Conservation (phyloP, 2,329 filamentous ascomycete genomes). For the Corynespora cassiicola region DNA sequence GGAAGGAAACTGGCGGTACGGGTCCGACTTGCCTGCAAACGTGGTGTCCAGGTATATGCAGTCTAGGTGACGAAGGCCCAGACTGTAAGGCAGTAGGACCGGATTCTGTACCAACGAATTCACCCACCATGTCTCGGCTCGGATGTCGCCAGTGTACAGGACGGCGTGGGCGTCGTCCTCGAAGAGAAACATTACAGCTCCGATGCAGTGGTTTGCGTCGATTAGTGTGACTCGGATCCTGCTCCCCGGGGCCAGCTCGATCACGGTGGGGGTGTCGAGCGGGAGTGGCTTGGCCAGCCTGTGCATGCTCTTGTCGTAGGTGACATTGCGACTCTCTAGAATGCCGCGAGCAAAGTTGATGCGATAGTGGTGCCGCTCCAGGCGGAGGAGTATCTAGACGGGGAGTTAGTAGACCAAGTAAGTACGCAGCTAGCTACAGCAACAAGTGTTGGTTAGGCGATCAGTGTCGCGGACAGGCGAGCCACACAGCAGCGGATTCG, state of each 20-base stretch:
- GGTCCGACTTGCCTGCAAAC: constrained; percentile 63
- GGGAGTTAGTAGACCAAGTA: not conserved
- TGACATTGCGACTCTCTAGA: constrained; percentile 74
- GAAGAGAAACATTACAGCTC: constrained; percentile 91
- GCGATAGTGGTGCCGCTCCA: constrained; percentile 80
- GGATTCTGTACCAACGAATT: constrained; percentile 75
- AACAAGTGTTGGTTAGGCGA: too few relatives aligned
- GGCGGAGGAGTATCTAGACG: constrained; percentile 70
- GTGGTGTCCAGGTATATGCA: constrained; percentile 91
- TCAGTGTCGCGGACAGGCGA: too few relatives aligned
- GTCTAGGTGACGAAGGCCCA: constrained; percentile 62
- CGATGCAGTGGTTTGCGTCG: constrained; percentile 90
- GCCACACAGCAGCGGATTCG: too few relatives aligned
- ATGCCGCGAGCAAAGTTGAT: constrained; percentile 82
- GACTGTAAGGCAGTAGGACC: constrained; percentile 74
- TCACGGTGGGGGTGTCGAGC: constrained; percentile 75
- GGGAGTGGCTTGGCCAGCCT: constrained; percentile 80
- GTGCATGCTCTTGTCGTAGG: constrained; percentile 74
- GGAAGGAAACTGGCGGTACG: constrained; percentile 61
- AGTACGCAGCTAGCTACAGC: not conserved
- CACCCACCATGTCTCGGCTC: constrained; percentile 87
- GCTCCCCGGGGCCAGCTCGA: constrained; percentile 74
- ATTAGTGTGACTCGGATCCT: constrained; percentile 82
- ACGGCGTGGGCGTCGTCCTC: constrained; percentile 75
- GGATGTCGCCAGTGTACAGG: constrained; percentile 87